phyloP scores from a whole-genome alignment of 2,329 filamentous ascomycete species.

The Aureobasidium sp. region DNA sequence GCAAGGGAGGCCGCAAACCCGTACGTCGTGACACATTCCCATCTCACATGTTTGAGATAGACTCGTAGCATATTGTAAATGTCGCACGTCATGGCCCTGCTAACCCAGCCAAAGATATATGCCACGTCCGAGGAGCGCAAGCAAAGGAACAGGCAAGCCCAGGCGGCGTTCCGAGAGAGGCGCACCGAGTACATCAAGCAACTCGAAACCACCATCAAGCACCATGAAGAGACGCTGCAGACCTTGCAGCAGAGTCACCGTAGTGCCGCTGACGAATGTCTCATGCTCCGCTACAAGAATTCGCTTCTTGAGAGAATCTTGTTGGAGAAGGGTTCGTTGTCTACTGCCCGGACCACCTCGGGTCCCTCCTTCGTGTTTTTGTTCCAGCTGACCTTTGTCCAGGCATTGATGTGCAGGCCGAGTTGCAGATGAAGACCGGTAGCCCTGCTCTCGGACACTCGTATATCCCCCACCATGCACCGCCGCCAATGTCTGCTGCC shows the following conservation, averaged over 20 bases:
- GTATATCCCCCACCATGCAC: conserved; percentile 45
- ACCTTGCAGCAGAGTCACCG: conserved; percentile 91
- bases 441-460: conserved; percentile 71
- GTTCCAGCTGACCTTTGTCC: background rate
- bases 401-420: conserved; percentile 97
- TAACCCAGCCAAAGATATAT: conserved; percentile 66
- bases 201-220: conserved; percentile 91
- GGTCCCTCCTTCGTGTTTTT: background rate
- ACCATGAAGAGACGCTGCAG: conserved; percentile 89
- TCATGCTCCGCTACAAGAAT: conserved; percentile 99
- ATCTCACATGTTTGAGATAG: conserved; percentile 2
- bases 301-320: conserved; percentile 91
- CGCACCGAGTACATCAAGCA: conserved; percentile 99
- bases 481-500: conserved; percentile 42
- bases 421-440: conserved; percentile 84
- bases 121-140: conserved; percentile 98
- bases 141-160: conserved; percentile 92
- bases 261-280: conserved; percentile 87
- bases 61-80: conserved; percentile 8
- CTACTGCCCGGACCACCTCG: conserved; percentile 12
- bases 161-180: conserved; percentile 93
- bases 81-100: conserved; percentile 20
- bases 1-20: conserved; percentile 95
- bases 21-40: conserved; percentile 46
- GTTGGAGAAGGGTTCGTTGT: conserved; percentile 72